phyloP scores from a whole-genome alignment of 768 basidiomycete species.

The Suillus weaverae region DNA sequence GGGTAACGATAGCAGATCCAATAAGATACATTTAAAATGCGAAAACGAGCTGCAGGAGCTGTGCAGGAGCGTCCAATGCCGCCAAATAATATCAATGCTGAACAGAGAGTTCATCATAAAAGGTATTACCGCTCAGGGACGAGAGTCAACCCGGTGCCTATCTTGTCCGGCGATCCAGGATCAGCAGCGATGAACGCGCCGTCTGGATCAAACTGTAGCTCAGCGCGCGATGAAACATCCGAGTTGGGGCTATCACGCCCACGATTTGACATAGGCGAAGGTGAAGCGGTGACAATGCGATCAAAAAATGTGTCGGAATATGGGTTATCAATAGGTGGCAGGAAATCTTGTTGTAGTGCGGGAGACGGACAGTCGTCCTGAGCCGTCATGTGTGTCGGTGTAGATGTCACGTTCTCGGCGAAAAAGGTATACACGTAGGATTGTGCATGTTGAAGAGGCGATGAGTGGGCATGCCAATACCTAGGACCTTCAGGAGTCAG shows the following conservation, averaged over 20 bases:
- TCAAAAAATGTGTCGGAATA: conserved; percentile 43
- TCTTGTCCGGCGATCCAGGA: conserved; percentile 47
- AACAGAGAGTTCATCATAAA: not conserved
- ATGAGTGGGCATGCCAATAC: conserved; percentile 38
- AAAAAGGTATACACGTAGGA: conserved; percentile 49
- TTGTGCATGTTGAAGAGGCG: conserved; percentile 19
- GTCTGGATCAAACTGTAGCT: conserved; percentile 42
- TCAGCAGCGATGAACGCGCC: conserved; percentile 38
- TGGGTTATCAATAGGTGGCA: conserved; percentile 21
- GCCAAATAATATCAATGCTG: not conserved
- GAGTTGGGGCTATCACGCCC: conserved; percentile 23
- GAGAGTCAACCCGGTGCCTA: conserved; percentile 37
- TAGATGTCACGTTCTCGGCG: conserved; percentile 41
- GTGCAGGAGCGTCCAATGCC: not conserved
- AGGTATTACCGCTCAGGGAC: conserved; percentile 45
- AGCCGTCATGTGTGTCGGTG: not conserved
- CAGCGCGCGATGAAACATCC: conserved; percentile 15
- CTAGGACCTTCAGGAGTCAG: conserved; percentile 42
- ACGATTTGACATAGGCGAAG: conserved; percentile 35
- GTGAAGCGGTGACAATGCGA: conserved; percentile 38
- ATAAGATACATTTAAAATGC: conserved; percentile 6
- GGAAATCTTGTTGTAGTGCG: conserved; percentile 21
- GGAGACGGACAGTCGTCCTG: conserved; percentile 21
- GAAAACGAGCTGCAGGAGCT: not conserved
- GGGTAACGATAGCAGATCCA: conserved; percentile 2